Percentiles rank a stretch among this genome's conserved stretches.
Evolutionary conservation across 2,329 filamentous ascomycete species (phyloP).

Genomic region (Fusarium hainanense): DNA sequence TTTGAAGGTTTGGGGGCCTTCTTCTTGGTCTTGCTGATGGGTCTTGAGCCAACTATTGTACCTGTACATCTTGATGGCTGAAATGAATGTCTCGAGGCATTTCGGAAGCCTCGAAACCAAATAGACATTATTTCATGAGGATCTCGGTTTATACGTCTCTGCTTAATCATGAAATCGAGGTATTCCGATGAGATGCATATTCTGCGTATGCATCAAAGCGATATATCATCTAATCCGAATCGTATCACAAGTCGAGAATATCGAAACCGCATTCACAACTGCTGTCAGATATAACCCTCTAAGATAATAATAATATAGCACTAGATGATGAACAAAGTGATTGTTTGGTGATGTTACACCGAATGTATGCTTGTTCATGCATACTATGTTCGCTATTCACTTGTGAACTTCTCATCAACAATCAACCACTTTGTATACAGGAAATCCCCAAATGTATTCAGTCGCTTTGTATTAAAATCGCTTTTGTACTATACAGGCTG

Average conservation of each 20-base stretch:
- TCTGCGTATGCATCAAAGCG: conserved; percentile 28
- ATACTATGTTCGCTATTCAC: neutral
- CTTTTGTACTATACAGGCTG: conserved; percentile 1
- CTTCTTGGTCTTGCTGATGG: conserved; percentile 15
- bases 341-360: neutral
- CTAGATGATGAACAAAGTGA: neutral
- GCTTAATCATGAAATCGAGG: neutral
- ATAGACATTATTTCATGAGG: conserved; percentile 30
- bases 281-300: neutral
- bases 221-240: conserved; percentile 17
- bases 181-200: neutral
- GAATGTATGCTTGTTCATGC: neutral
- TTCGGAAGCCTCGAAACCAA: conserved; percentile 13
- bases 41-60: conserved; percentile 4
- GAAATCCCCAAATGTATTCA: neutral
- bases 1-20: conserved; percentile 5
- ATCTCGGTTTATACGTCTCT: neutral
- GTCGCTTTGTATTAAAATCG: conserved; percentile 2
- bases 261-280: neutral
- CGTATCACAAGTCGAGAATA: neutral
- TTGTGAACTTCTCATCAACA: neutral
- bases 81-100: neutral
- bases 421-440: neutral
- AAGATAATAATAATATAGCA: neutral
- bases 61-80: neutral